These are phyloP conservation scores for Entrophospora sp. DNA, from an alignment of 192 early-diverging fungal species.

Conservation along the genomic window DNA sequence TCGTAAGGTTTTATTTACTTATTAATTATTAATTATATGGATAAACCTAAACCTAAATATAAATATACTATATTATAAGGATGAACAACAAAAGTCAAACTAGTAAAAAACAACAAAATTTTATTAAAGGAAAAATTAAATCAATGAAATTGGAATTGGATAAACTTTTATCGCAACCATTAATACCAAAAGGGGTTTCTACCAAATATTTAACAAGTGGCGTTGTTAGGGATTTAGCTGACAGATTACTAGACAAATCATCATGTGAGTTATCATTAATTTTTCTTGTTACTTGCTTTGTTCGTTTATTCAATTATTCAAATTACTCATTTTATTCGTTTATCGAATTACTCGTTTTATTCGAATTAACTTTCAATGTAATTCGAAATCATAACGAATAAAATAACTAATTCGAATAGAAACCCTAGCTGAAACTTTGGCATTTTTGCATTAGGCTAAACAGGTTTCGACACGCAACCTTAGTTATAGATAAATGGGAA, in stretches of 20 bases:
- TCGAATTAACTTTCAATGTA: no score
- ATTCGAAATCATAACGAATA: no score
- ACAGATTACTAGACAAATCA: constrained; percentile 32
- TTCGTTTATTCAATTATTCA: no score
- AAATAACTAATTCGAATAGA: no score
- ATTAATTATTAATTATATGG: constrained; percentile 29
- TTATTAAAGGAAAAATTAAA: constrained; percentile 36
- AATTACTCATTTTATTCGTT: no score
- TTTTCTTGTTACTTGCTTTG: no score
- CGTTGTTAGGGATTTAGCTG: constrained; percentile 51
- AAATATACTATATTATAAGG: constrained; percentile 18
- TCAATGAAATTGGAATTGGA: constrained; percentile 36
- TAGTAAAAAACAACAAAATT: constrained; percentile 32
- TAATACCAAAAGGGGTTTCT: constrained; percentile 44
- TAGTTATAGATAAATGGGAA: no score
- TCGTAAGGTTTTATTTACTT: background rate
- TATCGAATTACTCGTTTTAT: no score
- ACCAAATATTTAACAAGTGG: constrained; percentile 58
- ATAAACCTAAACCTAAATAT: constrained; percentile 21
- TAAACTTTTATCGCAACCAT: constrained; percentile 32
- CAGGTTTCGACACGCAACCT: no score
- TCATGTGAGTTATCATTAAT: constrained; percentile 19
- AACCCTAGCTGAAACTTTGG: no score
- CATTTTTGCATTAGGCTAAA: no score
- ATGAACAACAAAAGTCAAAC: no score